Percentiles rank a stretch among this genome's conserved stretches.
Conservation (phyloP, 1,139 yeast genomes). For the Pichia sp. region DNA sequence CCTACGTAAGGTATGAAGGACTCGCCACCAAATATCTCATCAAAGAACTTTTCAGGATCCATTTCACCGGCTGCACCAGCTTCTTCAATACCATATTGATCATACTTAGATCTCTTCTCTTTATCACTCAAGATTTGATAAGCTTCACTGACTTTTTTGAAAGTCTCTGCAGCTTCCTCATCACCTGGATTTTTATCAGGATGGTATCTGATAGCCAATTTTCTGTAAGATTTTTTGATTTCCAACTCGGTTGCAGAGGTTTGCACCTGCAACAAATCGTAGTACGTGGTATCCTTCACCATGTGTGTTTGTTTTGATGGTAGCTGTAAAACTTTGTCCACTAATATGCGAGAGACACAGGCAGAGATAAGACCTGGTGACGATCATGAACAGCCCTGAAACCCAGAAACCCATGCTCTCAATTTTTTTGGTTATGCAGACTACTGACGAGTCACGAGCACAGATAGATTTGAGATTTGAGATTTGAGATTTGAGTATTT, state of each 20-base stretch:
- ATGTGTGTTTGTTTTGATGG: constrained; percentile 34
- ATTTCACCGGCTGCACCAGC: constrained; percentile 28
- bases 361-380: no score
- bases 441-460: no score
- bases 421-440: no score
- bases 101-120: constrained; percentile 65
- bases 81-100: constrained; percentile 70
- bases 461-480: no score
- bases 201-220: constrained; percentile 80
- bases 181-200: constrained; percentile 95
- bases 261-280: constrained; percentile 64
- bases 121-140: constrained; percentile 80
- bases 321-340: no score
- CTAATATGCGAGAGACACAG: no score
- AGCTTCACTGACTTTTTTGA: constrained; percentile 62
- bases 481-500: no score
- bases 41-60: constrained; percentile 33
- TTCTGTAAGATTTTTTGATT: constrained; percentile 90
- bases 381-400: no score
- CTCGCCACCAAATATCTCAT: constrained; percentile 69
- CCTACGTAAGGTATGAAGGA: constrained; percentile 68
- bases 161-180: constrained; percentile 62
- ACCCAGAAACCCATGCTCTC: no score
- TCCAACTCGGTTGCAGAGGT: constrained; percentile 75
- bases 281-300: constrained; percentile 91